Percentiles rank a stretch among this genome's conserved stretches.
Evolutionary conservation across 2,329 filamentous ascomycete species (phyloP).

Genomic region (Torrubiella hemipterigena): DNA sequence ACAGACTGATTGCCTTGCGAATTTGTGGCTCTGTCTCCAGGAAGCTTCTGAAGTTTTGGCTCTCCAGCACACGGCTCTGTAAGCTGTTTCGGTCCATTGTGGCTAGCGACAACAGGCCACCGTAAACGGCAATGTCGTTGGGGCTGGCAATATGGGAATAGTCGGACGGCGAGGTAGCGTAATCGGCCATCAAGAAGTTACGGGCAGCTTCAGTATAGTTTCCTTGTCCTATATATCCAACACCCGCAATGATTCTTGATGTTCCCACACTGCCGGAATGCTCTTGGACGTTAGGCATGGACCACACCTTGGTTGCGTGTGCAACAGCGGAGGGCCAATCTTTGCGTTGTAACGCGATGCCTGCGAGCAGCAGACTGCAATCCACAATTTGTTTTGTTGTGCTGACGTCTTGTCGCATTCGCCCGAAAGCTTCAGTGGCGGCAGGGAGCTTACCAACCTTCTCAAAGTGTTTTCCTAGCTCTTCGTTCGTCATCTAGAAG

Average conservation of each 20-base stretch:
- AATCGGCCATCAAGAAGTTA: conserved; percentile 55
- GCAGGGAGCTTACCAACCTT: conserved; percentile 59
- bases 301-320: conserved; percentile 49
- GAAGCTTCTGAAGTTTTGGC: conserved; percentile 68
- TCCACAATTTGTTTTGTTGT: conserved; percentile 74
- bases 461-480: conserved; percentile 76
- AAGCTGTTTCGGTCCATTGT: conserved; percentile 74
- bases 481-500: conserved; percentile 80
- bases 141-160: conserved; percentile 64
- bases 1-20: conserved; percentile 78
- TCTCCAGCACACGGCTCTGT: conserved; percentile 67
- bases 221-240: conserved; percentile 34
- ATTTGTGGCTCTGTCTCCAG: conserved; percentile 91
- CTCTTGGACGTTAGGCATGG: conserved; percentile 32
- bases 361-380: conserved; percentile 67
- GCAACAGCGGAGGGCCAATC: conserved; percentile 56
- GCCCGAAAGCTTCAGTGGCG: conserved; percentile 66
- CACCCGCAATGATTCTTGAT: conserved; percentile 36
- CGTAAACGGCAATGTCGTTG: conserved; percentile 88
- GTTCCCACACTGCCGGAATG: conserved; percentile 33
- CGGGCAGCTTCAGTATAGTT: conserved; percentile 53
- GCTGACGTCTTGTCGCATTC: conserved; percentile 86
- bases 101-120: conserved; percentile 78
- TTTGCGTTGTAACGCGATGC: conserved; percentile 60
- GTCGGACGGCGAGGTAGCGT: conserved; percentile 32